phyloP scores from a whole-genome alignment of 495 filamentous ascomycete genomes.

The Collariella sp. region DNA sequence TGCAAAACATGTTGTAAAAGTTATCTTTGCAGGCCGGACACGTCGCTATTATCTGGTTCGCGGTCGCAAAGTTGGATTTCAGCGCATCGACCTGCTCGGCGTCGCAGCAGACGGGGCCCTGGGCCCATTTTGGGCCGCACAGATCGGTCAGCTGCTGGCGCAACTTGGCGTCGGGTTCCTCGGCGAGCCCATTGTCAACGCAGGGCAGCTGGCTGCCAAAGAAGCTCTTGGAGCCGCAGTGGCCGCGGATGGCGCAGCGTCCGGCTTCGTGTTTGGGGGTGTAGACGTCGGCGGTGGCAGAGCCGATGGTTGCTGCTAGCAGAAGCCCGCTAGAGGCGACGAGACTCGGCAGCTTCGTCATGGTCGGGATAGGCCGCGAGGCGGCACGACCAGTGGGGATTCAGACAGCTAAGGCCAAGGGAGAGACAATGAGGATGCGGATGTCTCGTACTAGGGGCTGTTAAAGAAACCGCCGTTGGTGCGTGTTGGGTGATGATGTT shows the following conservation, averaged over 20 bases:
- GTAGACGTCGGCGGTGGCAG: conserved; percentile 26
- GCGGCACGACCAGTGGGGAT: conserved; percentile 16
- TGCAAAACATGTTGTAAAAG: conserved; percentile 96
- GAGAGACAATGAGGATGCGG: not conserved
- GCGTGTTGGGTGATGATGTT: too few relatives aligned
- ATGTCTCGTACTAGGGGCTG: too few relatives aligned
- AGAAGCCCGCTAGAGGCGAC: conserved; percentile 31
- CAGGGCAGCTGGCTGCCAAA: conserved; percentile 86
- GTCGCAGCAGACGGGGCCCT: conserved; percentile 76
- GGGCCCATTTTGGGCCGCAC: conserved; percentile 77
- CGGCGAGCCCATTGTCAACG: conserved; percentile 81
- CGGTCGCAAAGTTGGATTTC: conserved; percentile 72
- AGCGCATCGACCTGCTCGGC: conserved; percentile 76
- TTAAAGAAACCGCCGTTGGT: too few relatives aligned
- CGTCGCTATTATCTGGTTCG: conserved; percentile 75
- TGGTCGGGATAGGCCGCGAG: conserved; percentile 21
- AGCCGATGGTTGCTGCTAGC: conserved; percentile 26
- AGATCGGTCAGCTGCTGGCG: conserved; percentile 71
- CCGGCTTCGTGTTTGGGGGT: conserved; percentile 73
- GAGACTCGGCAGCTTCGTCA: conserved; percentile 28
- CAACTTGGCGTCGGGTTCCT: conserved; percentile 57
- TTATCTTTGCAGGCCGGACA: conserved; percentile 96
- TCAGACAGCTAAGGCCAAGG: not conserved
- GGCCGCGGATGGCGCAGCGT: conserved; percentile 81
- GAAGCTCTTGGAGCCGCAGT: conserved; percentile 81